Evolutionary conservation across 2,329 filamentous ascomycete species (phyloP), one percentile per base, ranked within the genome.

Genomic region (Endoconidiophora polonica): DNA sequence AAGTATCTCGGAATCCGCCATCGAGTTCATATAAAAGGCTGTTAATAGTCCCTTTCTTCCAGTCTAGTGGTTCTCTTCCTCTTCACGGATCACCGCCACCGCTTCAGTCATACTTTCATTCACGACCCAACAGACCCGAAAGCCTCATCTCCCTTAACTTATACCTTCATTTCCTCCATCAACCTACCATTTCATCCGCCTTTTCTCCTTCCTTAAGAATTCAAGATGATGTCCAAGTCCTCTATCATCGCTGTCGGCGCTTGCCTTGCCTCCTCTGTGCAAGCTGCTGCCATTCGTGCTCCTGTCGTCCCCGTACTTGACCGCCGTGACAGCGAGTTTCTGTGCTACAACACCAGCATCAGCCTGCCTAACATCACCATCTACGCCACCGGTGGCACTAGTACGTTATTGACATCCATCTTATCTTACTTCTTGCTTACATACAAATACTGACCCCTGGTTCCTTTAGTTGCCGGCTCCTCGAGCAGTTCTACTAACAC

Each of bases 331-430:
- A 20, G 20, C n/a, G 48, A 45, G 12, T 56, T 55, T 45, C 58
- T 48, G 26, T 56, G 54, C 50, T 56, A 54, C 54, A 70, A 71
- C 52, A 61, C 63, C n/a, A 66, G 62, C 33, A 5, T 48, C 7
- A 42, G 23, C n/a, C 64, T 75, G 0, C 72, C 72, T 7, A 76
- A 75, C 56, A 63, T 77, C 47, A 76, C 72, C 52, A 73, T 77
- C 54, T 74, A 73, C 55, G 69, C 68, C 4, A 75, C 70, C 4
- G 74, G 74, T 14, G 76, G 75, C 36, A 79, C 75, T 7, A 79
- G 48, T 50, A 50, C 37, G 48, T 50, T 14, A 7, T 23, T n/a
- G 20, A 16, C 24, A 7, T 33, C 22, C 23, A n/a, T 18, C 36
- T 18, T 18, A 18, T 18, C 12, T 16, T 4, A 7, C 38, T 12